These are phyloP conservation scores for Curvularia sp. DNA, from an alignment of 2,329 filamentous ascomycete species.

Conservation along the genomic window DNA sequence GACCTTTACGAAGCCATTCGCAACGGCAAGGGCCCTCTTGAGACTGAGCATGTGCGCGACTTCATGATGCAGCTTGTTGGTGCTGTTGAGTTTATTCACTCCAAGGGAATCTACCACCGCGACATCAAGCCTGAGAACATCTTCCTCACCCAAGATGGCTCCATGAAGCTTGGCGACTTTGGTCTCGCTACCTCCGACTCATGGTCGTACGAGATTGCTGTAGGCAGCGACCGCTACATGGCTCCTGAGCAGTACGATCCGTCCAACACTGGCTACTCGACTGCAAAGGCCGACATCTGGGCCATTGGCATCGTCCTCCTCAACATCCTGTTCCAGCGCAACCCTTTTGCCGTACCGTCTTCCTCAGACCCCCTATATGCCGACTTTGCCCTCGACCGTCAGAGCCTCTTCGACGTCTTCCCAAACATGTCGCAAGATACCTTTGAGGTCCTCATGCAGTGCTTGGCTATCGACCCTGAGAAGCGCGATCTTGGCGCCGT, in stretches of 20 bases:
- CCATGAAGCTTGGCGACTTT: constrained; percentile 97
- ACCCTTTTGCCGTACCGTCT: constrained; percentile 91
- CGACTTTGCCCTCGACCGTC: constrained; percentile 91
- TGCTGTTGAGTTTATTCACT: constrained; percentile 88
- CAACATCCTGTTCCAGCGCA: constrained; percentile 95
- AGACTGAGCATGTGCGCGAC: constrained; percentile 94
- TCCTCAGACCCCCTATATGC: constrained; percentile 91
- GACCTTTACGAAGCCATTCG: constrained; percentile 98
- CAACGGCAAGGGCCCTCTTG: constrained; percentile 81
- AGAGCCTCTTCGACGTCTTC: constrained; percentile 97
- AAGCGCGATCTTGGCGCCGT: constrained; percentile 83
- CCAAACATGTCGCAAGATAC: constrained; percentile 98
- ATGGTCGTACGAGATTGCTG: constrained; percentile 91
- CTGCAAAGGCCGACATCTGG: constrained; percentile 94
- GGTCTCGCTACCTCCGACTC: constrained; percentile 87
- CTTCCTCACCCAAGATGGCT: constrained; percentile 83
- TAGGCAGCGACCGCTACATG: constrained; percentile 99
- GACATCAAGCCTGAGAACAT: constrained; percentile 99
- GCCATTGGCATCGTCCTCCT: constrained; percentile 95
- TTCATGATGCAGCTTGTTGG: constrained; percentile 96
- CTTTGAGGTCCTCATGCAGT: constrained; percentile 89
- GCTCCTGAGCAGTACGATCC: constrained; percentile 97
- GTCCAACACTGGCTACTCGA: constrained; percentile 84
- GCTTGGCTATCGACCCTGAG: constrained; percentile 87
- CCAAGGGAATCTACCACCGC: constrained; percentile 89